A percentile compares a stretch with the other conserved stretches of the same genome.
phyloP scores from a whole-genome alignment of 2,329 filamentous ascomycete genomes.

The Ambrosiella beaveri region DNA sequence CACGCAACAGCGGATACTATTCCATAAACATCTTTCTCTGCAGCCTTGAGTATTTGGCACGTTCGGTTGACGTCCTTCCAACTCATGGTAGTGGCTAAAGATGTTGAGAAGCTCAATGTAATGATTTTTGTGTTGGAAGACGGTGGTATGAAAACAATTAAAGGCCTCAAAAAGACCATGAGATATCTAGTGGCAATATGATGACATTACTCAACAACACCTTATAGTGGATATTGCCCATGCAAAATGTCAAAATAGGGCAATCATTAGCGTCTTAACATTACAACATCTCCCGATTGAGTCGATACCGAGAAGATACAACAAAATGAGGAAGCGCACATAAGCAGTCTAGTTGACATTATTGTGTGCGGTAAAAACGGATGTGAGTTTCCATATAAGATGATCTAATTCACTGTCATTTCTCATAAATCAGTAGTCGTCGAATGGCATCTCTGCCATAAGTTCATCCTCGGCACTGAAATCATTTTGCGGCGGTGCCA shows the following conservation, averaged over 20 bases:
- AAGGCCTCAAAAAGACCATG: too few relatives aligned
- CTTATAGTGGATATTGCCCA: not conserved
- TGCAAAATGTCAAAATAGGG: not conserved
- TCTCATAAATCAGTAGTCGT: slow-evolving; percentile 6
- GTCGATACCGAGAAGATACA: too few relatives aligned
- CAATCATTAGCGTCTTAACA: not conserved
- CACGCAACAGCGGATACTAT: slow-evolving; percentile 33
- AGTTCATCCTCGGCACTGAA: slow-evolving; percentile 50
- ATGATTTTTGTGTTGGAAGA: not conserved
- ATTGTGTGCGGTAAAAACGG: too few relatives aligned
- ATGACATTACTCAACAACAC: not conserved
- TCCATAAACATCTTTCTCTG: slow-evolving; percentile 36
- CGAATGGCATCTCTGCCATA: slow-evolving; percentile 39
- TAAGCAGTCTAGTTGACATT: too few relatives aligned
- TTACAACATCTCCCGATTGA: not conserved
- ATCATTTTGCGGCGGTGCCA: slow-evolving; percentile 18
- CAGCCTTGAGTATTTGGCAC: slow-evolving; percentile 31
- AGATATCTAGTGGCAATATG: too few relatives aligned
- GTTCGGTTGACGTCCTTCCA: slow-evolving; percentile 15
- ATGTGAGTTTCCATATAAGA: too few relatives aligned
- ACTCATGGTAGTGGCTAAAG: not conserved
- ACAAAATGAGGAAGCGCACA: too few relatives aligned
- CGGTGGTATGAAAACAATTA: too few relatives aligned
- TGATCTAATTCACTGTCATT: not conserved
- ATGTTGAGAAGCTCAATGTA: not conserved